Conservation (phyloP, 2,329 filamentous ascomycete species). For the Juglanconis sp. region DNA sequence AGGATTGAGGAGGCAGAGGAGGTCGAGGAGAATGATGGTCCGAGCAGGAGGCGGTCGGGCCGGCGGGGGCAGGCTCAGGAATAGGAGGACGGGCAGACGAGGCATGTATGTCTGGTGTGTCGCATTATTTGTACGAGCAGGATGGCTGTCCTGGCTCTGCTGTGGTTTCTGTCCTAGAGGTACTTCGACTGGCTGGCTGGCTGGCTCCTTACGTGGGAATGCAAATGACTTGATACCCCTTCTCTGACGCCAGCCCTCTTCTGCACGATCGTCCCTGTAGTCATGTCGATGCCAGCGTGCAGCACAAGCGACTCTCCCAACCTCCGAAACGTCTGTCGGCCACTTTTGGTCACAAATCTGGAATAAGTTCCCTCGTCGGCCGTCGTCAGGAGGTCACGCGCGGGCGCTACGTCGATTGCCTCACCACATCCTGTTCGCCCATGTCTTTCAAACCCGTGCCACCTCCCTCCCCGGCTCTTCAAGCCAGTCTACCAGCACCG, state of each 20-base stretch:
- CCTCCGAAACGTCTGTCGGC: too few relatives aligned
- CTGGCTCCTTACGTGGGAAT: conserved; percentile 4
- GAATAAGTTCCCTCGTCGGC: too few relatives aligned
- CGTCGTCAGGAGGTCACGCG: too few relatives aligned
- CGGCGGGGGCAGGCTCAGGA: conserved; percentile 7
- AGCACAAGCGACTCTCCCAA: too few relatives aligned
- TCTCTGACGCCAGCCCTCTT: background rate
- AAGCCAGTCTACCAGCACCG: background rate
- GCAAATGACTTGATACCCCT: conserved; percentile 13
- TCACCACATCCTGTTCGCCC: background rate
- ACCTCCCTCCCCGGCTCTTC: background rate
- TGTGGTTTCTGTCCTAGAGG: background rate
- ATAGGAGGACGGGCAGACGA: conserved; percentile 2
- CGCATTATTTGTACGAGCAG: background rate
- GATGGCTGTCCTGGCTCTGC: conserved; percentile 2
- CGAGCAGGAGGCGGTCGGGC: conserved; percentile 6
- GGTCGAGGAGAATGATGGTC: conserved; percentile 3
- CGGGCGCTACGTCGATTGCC: too few relatives aligned
- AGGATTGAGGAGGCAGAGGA: background rate
- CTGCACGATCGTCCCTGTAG: too few relatives aligned
- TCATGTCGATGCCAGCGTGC: too few relatives aligned
- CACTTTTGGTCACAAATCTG: too few relatives aligned
- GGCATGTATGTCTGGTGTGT: background rate
- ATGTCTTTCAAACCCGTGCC: background rate
- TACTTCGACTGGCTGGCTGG: background rate